Conservation (phyloP, 2,329 filamentous ascomycete species). For the Scortechinia acanthostroma region DNA sequence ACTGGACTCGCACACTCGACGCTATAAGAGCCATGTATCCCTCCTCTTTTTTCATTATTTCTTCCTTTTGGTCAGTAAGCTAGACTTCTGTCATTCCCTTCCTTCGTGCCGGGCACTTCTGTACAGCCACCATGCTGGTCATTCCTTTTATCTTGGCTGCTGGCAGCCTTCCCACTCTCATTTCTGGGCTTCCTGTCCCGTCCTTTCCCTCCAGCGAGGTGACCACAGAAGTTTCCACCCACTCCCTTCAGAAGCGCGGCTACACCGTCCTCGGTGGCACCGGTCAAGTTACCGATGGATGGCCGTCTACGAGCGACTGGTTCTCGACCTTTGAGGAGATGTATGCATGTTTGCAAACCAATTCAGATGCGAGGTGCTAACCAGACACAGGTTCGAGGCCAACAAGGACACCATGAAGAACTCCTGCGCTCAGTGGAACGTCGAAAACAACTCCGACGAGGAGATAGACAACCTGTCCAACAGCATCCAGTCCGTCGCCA, state of each 20-base stretch:
- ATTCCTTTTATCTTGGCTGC: neutral
- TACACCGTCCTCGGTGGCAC: conserved; percentile 8
- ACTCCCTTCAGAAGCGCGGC: neutral
- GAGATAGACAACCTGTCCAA: conserved; percentile 15
- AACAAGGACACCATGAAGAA: conserved; percentile 12
- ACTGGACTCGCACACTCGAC: no score
- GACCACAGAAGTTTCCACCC: neutral
- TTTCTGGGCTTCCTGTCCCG: neutral
- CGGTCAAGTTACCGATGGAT: conserved; percentile 15
- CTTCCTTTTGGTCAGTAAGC: conserved; percentile 1
- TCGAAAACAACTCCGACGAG: conserved; percentile 10
- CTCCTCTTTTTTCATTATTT: neutral
- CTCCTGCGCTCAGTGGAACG: conserved; percentile 7
- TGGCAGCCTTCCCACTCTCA: neutral
- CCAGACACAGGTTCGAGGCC: conserved; percentile 17
- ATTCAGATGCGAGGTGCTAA: conserved; percentile 3
- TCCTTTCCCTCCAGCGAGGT: neutral
- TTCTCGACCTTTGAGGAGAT: conserved; percentile 15
- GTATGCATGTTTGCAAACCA: conserved; percentile 8
- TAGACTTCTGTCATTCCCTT: neutral
- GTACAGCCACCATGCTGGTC: neutral
- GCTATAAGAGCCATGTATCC: no score
- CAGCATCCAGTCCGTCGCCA: conserved; percentile 20
- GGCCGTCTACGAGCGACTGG: conserved; percentile 17
- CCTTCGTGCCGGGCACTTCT: neutral